phyloP scores from a whole-genome alignment of 2,329 filamentous ascomycete species.

The Aureobasidium sp. region DNA sequence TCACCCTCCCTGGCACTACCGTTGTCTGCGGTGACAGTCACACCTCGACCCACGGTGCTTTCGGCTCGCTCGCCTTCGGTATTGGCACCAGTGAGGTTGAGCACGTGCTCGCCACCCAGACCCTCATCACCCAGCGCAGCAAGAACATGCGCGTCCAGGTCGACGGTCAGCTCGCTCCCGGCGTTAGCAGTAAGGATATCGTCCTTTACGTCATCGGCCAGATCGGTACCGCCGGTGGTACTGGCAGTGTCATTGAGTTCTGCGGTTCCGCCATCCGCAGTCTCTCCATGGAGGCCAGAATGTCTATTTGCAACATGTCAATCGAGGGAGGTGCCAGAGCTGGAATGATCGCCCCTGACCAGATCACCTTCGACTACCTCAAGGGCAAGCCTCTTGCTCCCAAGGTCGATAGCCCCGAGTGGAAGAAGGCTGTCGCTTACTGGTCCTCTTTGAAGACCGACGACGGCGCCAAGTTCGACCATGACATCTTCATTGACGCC shows the following conservation, averaged over 20 bases:
- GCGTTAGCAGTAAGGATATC: conserved; percentile 94
- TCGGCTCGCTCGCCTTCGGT: conserved; percentile 88
- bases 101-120: conserved; percentile 95
- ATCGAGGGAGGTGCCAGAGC: conserved; percentile 93
- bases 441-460: conserved; percentile 85
- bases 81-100: conserved; percentile 98
- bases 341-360: conserved; percentile 93
- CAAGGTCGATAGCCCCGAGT: conserved; percentile 72
- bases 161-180: conserved; percentile 78
- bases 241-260: conserved; percentile 91
- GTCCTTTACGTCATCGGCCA: conserved; percentile 86
- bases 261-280: conserved; percentile 85
- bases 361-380: conserved; percentile 90
- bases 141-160: conserved; percentile 99
- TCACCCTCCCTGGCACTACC: conserved; percentile 93
- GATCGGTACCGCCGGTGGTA: conserved; percentile 93
- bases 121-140: conserved; percentile 84
- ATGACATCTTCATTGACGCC: conserved; percentile 78
- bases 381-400: conserved; percentile 85
- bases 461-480: conserved; percentile 79
- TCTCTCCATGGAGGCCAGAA: conserved; percentile 88
- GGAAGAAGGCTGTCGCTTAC: conserved; percentile 80
- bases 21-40: conserved; percentile 97
- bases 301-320: conserved; percentile 99
- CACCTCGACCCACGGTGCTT: conserved; percentile 95